Conservation (phyloP, 2,329 filamentous ascomycete species). For the Botryotinia globosa region DNA sequence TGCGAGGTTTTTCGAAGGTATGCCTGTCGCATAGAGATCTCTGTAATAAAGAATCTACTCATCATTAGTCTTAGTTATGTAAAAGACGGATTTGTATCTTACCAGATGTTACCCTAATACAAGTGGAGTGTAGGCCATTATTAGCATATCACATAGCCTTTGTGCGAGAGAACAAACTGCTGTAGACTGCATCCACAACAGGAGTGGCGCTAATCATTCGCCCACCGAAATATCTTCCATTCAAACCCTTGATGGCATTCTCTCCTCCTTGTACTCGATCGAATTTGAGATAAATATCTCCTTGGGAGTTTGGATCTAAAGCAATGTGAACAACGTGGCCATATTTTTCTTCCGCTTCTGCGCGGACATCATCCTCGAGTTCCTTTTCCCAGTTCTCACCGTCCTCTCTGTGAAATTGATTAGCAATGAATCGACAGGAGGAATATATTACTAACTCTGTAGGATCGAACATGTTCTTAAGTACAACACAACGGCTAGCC, state of each 20-base stretch:
- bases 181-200: conserved; percentile 98
- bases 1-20: not conserved
- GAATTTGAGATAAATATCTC: conserved; percentile 98
- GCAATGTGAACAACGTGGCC: conserved; percentile 97
- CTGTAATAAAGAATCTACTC: conserved; percentile 22
- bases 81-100: conserved; percentile 9
- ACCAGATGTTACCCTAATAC: conserved; percentile 35
- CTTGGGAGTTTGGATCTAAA: conserved; percentile 87
- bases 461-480: conserved; percentile 94
- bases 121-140: conserved; percentile 29
- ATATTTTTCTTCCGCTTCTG: conserved; percentile 93
- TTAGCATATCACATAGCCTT: conserved; percentile 66
- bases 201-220: conserved; percentile 90
- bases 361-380: conserved; percentile 87
- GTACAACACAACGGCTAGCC: conserved; percentile 87
- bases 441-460: conserved; percentile 66
- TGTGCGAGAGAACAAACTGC: conserved; percentile 87
- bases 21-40: conserved; percentile 18
- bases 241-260: conserved; percentile 96
- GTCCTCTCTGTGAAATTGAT: conserved; percentile 64
- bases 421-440: conserved; percentile 33
- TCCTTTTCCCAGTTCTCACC: conserved; percentile 88
- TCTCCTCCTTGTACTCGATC: conserved; percentile 92
- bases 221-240: conserved; percentile 93
- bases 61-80: conserved; percentile 1